Percentiles rank a stretch among this genome's conserved stretches.
These are phyloP conservation scores for Cercospora sp. DNA, from an alignment of 2,329 filamentous ascomycete genomes.

Conservation along the genomic window DNA sequence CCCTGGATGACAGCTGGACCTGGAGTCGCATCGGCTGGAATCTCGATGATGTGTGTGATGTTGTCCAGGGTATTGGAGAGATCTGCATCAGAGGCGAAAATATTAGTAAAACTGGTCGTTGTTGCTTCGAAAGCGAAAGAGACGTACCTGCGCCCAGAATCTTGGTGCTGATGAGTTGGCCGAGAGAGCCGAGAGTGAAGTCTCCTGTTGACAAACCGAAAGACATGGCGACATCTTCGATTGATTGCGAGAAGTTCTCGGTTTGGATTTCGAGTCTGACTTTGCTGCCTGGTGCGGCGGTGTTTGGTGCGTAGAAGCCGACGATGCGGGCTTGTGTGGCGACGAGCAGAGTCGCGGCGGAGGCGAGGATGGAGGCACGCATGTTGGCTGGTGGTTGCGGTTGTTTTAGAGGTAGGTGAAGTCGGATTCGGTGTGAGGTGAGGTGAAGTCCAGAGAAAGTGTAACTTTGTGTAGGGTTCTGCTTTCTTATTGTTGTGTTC, in stretches of 20 bases:
- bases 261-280: constrained; percentile 46
- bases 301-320: constrained; percentile 48
- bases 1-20: constrained; percentile 21
- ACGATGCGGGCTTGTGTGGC: constrained; percentile 44
- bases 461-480: not conserved
- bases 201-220: constrained; percentile 39
- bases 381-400: not conserved
- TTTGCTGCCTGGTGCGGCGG: constrained; percentile 43
- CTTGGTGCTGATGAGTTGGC: constrained; percentile 18
- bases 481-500: not conserved
- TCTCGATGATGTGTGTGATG: constrained; percentile 28
- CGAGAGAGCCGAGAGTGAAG: constrained; percentile 15
- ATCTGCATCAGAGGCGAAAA: constrained; percentile 9
- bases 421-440: not conserved
- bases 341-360: constrained; percentile 15
- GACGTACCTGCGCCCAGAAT: constrained; percentile 23
- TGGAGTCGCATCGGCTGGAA: constrained; percentile 19
- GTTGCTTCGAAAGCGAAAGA: not conserved
- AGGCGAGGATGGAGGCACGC: constrained; percentile 17
- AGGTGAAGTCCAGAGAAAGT: not conserved
- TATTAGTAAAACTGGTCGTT: not conserved
- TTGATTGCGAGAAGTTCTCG: constrained; percentile 49
- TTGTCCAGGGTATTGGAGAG: constrained; percentile 24
- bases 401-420: not conserved
- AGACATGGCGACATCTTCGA: constrained; percentile 49